Evolutionary conservation across 2,329 filamentous ascomycete genomes (phyloP).

Genomic region (Tolypocladium guangdongense): DNA sequence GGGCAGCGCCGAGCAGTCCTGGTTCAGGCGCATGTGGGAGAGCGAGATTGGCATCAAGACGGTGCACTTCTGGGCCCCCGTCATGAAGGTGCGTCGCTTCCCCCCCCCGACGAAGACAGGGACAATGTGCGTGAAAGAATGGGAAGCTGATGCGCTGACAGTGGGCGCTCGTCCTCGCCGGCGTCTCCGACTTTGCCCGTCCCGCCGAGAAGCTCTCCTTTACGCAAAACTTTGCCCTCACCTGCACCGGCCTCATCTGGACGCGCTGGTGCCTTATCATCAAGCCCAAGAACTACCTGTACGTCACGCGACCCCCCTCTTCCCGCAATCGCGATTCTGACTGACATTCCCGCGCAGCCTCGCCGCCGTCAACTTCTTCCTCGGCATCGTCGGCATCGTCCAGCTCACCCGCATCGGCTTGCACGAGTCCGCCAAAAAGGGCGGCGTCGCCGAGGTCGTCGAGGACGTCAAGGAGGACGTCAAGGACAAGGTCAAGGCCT

Average conservation of each 20-base stretch:
- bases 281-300: constrained; percentile 85
- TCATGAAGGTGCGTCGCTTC: constrained; percentile 57
- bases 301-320: constrained; percentile 19
- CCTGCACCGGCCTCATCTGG: constrained; percentile 90
- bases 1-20: constrained; percentile 35
- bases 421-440: constrained; percentile 53
- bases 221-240: constrained; percentile 84
- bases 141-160: constrained; percentile 22
- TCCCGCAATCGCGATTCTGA: neutral
- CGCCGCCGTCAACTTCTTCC: constrained; percentile 96
- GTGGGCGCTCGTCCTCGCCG: constrained; percentile 90
- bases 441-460: constrained; percentile 20
- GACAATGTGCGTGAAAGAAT: neutral
- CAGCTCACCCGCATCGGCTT: constrained; percentile 70
- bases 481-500: constrained; percentile 20
- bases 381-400: constrained; percentile 74
- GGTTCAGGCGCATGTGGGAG: constrained; percentile 73
- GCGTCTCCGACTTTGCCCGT: constrained; percentile 81
- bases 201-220: constrained; percentile 88
- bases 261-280: constrained; percentile 98
- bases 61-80: constrained; percentile 96
- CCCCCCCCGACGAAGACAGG: neutral
- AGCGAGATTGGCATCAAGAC: constrained; percentile 79
- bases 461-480: constrained; percentile 31
- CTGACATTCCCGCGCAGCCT: constrained; percentile 40